A percentile compares a stretch with the other conserved stretches of the same genome.
These are phyloP conservation scores for Syncephalastrum racemosum DNA, from an alignment of 371 early-diverging fungal genomes.

Conservation along the genomic window DNA sequence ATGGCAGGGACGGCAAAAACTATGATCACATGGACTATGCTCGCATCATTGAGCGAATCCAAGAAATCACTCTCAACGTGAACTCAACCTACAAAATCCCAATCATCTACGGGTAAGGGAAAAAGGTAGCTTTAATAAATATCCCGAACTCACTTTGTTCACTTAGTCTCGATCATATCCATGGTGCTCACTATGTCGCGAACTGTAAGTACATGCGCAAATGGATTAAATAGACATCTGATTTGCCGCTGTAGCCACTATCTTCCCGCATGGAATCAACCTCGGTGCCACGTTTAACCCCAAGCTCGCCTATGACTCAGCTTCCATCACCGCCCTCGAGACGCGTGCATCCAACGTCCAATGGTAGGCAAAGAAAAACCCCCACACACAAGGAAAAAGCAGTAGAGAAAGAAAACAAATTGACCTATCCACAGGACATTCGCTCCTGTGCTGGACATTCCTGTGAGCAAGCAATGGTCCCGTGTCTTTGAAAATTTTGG, in stretches of 20 bases:
- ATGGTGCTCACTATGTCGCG: constrained; percentile 68
- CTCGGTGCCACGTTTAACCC: constrained; percentile 57
- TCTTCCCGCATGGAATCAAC: constrained; percentile 56
- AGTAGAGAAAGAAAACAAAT: not conserved
- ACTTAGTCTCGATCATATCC: constrained; percentile 59
- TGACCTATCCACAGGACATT: constrained; percentile 55
- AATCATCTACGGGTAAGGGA: constrained; percentile 39
- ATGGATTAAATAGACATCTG: not conserved
- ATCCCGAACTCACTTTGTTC: not conserved
- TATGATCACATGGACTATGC: constrained; percentile 29
- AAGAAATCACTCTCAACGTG: constrained; percentile 30
- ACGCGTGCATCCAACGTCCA: constrained; percentile 44
- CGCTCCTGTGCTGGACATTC: constrained; percentile 65
- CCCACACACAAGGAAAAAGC: not conserved
- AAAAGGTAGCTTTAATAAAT: not conserved
- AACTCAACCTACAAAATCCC: constrained; percentile 37
- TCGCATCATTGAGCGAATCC: constrained; percentile 29
- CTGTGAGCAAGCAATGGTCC: constrained; percentile 69
- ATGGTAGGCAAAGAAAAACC: constrained; percentile 22
- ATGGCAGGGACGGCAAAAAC: constrained; percentile 24
- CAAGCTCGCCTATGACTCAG: constrained; percentile 44
- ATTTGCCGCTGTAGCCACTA: constrained; percentile 33
- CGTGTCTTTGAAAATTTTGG: constrained; percentile 63
- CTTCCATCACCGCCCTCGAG: constrained; percentile 49
- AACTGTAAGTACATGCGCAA: constrained; percentile 22